Conservation (phyloP, 345 rosid genomes). For the Cardamine occulta region DNA sequence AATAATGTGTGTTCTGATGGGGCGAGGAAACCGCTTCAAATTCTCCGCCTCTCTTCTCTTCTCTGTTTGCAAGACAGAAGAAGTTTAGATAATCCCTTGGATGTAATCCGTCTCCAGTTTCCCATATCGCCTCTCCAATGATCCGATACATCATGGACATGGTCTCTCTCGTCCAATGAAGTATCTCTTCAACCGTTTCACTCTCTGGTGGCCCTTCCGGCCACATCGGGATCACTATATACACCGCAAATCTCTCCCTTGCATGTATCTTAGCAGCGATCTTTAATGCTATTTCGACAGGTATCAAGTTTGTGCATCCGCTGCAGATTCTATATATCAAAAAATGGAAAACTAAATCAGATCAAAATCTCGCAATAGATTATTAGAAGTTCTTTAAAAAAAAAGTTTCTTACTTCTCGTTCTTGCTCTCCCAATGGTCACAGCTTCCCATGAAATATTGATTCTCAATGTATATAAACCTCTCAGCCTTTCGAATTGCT, state of each 20-base stretch:
- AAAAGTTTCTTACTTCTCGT: constrained; percentile 31
- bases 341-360: neutral
- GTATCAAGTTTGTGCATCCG: constrained; percentile 84
- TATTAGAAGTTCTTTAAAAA: too few relatives aligned
- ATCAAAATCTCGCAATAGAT: neutral
- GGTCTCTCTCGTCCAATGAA: constrained; percentile 92
- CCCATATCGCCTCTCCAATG: constrained; percentile 70
- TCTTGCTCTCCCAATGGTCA: constrained; percentile 69
- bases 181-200: constrained; percentile 78
- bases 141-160: constrained; percentile 80
- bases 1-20: constrained; percentile 60
- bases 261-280: constrained; percentile 61
- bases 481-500: constrained; percentile 75
- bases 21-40: constrained; percentile 62
- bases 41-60: constrained; percentile 59
- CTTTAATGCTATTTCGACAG: constrained; percentile 80
- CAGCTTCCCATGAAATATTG: constrained; percentile 90
- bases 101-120: constrained; percentile 52
- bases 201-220: constrained; percentile 89
- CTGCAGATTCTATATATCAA: constrained; percentile 25
- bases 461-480: constrained; percentile 87
- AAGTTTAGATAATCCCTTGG: constrained; percentile 83
- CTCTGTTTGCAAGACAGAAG: constrained; percentile 93
- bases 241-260: constrained; percentile 72
- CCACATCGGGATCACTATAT: constrained; percentile 94